Base-by-base conservation (phyloP, 192 early-diverging fungal genomes). In the Funneliformis mosseae region DNA sequence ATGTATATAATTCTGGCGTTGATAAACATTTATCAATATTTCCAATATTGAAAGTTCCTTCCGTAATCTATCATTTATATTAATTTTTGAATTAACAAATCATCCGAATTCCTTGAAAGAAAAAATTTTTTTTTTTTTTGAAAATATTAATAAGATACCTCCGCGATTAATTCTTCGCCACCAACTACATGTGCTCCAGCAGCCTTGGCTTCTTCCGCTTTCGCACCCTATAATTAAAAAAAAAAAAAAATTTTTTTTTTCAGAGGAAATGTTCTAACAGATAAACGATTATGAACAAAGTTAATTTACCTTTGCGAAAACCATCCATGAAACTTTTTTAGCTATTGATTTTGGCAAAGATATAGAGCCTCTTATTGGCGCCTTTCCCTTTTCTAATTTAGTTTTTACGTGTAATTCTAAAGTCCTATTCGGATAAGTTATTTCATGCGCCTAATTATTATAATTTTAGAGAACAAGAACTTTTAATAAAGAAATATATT, bases 171-270 rank as follows among this genome's bases (percentile, higher is more conserved):
- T 74, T 99, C 97, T 62, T 93, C 91, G 3, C 91, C 95, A 41
- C 97, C 97, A 4, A 99, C 95, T 80, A 90, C 85, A 46, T 92
- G 86, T 0, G 96, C 96, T 3, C 97, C 97, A 0, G 96, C 90
- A 39, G 83, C 88, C 48, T 84, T 85, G 0, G 96, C 97, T 80
- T 93, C 93, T 60, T 96, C 92, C 8, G 95, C 97, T 78, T 90
- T 87, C 41, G 89, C 89, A 43, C 95, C 96, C 68, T 70, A 41
- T 70, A 4, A 38, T 23, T 66, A 70, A 45, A n/a, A 70, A 10
- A 43, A 12, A 63, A 23, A 25, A n/a, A 63, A 25, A n/a, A n/a
- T n/a, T n/a, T n/a, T n/a, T n/a, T n/a, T n/a, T n/a, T n/a, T 63
- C 8, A 5, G 14, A 38, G 14, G 28, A 33, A 66, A 55, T 55